These are phyloP conservation scores for Rugonectria rugulosa DNA, from an alignment of 2,329 filamentous ascomycete species.

Conservation along the genomic window DNA sequence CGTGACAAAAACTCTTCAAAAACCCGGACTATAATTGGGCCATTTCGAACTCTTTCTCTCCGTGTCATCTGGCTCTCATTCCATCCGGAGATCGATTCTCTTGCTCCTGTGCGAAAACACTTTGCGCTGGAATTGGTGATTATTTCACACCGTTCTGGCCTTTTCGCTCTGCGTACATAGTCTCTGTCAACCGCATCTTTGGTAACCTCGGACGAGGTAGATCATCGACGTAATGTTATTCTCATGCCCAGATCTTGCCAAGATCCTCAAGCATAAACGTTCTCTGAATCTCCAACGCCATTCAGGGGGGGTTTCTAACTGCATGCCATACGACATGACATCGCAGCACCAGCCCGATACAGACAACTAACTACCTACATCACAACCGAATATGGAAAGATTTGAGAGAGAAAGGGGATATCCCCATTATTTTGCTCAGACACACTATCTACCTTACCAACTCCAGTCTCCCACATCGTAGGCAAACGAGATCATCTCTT, in stretches of 20 bases:
- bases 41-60: conserved; percentile 40
- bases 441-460: conserved; percentile 36
- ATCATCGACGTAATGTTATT: too few species aligned
- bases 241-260: too few species aligned
- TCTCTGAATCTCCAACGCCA: too few species aligned
- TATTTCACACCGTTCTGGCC: not conserved
- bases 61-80: conserved; percentile 41
- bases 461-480: conserved; percentile 21
- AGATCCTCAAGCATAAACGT: too few species aligned
- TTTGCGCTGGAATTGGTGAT: not conserved
- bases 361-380: too few species aligned
- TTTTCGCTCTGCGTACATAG: conserved; percentile 11
- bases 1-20: not conserved
- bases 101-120: conserved; percentile 6
- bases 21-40: conserved; percentile 33
- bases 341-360: too few species aligned
- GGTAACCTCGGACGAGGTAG: too few species aligned
- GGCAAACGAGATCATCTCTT: conserved; percentile 13
- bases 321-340: too few species aligned
- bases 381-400: conserved; percentile 6
- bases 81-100: conserved; percentile 35
- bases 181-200: too few species aligned
- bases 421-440: conserved; percentile 37
- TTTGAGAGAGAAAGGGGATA: conserved; percentile 30
- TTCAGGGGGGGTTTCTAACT: too few species aligned